Base-by-base conservation (phyloP, 228 moss, liverwort and hornwort genomes). In the Sphagnum magellanicum region DNA sequence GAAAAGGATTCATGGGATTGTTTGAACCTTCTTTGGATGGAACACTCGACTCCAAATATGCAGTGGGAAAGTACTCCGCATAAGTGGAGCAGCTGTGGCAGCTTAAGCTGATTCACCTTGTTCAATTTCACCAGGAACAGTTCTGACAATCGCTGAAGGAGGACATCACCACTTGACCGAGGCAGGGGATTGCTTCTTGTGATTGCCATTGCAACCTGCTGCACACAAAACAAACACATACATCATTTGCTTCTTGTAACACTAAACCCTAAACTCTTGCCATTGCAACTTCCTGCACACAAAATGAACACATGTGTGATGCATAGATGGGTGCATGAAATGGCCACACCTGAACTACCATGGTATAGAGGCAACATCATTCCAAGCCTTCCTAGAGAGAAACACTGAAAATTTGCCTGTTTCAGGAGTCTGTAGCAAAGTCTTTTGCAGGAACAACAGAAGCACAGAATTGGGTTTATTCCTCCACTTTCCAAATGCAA, bases 11-110 rank as follows among this genome's bases (percentile, higher is more conserved):
- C 15, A 32, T 9, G 32, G 67, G n/a, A 51, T 15, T 61, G 60
- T 6, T 69, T 85, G 46, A 61, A 96, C 95, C 97, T 91, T 80
- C 79, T 79, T 65, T 83, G 77, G 65, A 85, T 82, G 53, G 83
- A 85, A 58, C 68, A 62, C 67, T 84, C 84, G 55, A 93, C 91
- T 75, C 92, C 92, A 76, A 82, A 76, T 67, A 93, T 90, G 79
- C 94, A 91, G 74, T 74, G 67, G 50, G 92, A 78, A 66, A 98
- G 67, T 55, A 93, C 65, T 49, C 90, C 81, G 75, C 87, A 78
- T 74, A 92, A 74, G 68, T 75, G 87, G 62, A 98, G 81, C 53
- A 90, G 71, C 61, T 90, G 82, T 52, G 89, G 74, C 50, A 82
- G 75, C 63, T 87, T 84, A 60, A 72, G 81, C 67, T 70, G 71